phyloP scores from a whole-genome alignment of 345 rosid species.

The Murraya koenigii region DNA sequence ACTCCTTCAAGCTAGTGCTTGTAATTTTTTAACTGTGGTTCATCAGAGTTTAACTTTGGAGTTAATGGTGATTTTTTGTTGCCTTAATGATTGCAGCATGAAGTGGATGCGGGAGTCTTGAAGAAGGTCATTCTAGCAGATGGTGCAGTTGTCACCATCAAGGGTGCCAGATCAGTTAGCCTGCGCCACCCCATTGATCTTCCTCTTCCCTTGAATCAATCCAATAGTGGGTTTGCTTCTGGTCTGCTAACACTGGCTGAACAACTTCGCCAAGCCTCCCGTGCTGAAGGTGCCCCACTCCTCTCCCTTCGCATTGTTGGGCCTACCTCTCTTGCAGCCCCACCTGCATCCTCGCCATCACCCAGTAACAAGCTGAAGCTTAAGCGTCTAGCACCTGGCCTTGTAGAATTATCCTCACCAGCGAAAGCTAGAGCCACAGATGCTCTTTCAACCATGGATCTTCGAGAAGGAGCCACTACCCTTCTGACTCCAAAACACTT shows the following conservation, averaged over 20 bases:
- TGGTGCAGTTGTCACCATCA: slow-evolving; percentile 86
- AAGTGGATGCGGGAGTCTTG: slow-evolving; percentile 93
- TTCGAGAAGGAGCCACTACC: slow-evolving; percentile 38
- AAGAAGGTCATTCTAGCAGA: slow-evolving; percentile 87
- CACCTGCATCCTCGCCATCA: slow-evolving; percentile 44
- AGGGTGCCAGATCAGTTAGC: slow-evolving; percentile 95
- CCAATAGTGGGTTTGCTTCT: slow-evolving; percentile 62
- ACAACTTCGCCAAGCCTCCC: slow-evolving; percentile 60
- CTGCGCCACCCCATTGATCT: slow-evolving; percentile 85
- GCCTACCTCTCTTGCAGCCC: slow-evolving; percentile 69
- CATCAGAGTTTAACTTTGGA: background rate
- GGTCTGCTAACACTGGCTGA: slow-evolving; percentile 85
- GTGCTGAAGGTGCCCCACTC: slow-evolving; percentile 43
- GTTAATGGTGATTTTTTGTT: slow-evolving; percentile 9
- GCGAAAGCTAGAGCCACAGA: slow-evolving; percentile 36
- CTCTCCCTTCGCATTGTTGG: slow-evolving; percentile 92
- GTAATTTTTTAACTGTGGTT: background rate
- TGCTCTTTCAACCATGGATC: slow-evolving; percentile 32
- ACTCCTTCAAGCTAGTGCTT: background rate
- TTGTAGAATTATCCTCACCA: slow-evolving; percentile 64
- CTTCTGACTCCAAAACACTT: slow-evolving; percentile 69
- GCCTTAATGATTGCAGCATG: slow-evolving; percentile 64
- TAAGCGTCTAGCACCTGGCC: slow-evolving; percentile 88
- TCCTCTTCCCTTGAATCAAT: slow-evolving; percentile 70
- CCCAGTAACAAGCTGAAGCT: slow-evolving; percentile 69